Evolutionary conservation across 2,329 filamentous ascomycete genomes (phyloP).

Genomic region (Trichoderma koningiopsis): DNA sequence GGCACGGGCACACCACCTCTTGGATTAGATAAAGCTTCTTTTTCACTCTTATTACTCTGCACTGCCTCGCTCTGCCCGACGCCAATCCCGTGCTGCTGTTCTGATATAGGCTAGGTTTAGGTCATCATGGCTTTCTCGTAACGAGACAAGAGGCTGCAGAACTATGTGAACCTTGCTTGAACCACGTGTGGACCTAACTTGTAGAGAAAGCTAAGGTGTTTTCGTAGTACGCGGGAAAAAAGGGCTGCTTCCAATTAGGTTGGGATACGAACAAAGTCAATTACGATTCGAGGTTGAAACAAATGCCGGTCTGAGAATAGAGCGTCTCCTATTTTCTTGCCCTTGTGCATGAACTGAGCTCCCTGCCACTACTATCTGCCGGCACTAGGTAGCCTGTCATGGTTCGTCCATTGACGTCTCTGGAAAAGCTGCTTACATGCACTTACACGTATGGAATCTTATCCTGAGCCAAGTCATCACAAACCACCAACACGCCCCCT

Average conservation of each 20-base stretch:
- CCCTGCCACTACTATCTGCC: not conserved
- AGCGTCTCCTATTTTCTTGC: not conserved
- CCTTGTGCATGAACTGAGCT: not conserved
- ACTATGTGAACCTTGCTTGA: not conserved
- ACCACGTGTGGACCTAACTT: not conserved
- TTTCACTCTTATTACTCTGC: not conserved
- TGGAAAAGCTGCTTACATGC: not conserved
- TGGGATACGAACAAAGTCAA: not conserved
- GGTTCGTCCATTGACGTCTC: not conserved
- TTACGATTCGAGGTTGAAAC: not conserved
- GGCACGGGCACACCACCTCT: not conserved
- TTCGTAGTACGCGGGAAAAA: not conserved
- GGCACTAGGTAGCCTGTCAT: not conserved
- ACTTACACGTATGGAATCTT: not conserved
- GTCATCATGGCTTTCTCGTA: conserved; percentile 5
- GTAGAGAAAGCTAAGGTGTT: not conserved
- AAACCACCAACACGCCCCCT: not conserved
- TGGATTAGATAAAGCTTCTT: conserved; percentile 1
- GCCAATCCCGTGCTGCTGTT: conserved; percentile 12
- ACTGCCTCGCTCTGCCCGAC: conserved; percentile 11
- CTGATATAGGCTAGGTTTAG: not conserved
- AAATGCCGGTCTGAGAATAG: not conserved
- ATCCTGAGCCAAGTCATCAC: not conserved
- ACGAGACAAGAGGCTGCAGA: not conserved
- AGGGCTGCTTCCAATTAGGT: too few species aligned